phyloP scores from a whole-genome alignment of 2,329 filamentous ascomycete genomes.

The Stagonosporopsis tanaceti region DNA sequence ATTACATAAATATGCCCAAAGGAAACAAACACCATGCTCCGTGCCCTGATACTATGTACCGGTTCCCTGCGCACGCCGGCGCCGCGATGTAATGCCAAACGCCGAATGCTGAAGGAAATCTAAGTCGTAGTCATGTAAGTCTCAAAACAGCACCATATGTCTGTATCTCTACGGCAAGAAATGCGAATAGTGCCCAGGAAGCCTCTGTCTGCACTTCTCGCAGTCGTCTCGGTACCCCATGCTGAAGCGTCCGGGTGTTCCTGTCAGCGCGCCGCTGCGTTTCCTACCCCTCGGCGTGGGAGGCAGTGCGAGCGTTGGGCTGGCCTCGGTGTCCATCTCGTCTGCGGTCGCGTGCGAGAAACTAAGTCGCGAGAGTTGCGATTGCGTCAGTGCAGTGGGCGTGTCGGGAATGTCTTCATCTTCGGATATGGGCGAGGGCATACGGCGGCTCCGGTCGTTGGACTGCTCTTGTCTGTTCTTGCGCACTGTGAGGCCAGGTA shows the following conservation, averaged over 20 bases:
- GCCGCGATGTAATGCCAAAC: background rate
- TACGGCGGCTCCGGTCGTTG: slow-evolving; percentile 41
- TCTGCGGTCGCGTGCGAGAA: slow-evolving; percentile 40
- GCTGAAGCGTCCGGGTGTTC: slow-evolving; percentile 49
- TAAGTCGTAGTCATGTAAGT: background rate
- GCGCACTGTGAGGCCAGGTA: slow-evolving; percentile 30
- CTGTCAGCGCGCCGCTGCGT: slow-evolving; percentile 50
- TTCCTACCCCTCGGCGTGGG: slow-evolving; percentile 46
- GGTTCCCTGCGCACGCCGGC: background rate
- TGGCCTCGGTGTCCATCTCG: slow-evolving; percentile 43
- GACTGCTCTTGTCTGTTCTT: slow-evolving; percentile 32
- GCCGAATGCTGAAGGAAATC: background rate
- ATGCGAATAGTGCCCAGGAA: slow-evolving; percentile 61
- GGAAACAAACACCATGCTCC: background rate
- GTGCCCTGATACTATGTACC: background rate
- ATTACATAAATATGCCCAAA: background rate
- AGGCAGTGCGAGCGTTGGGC: slow-evolving; percentile 22
- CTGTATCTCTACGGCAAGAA: slow-evolving; percentile 43
- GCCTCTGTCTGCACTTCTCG: slow-evolving; percentile 56
- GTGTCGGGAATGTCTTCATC: slow-evolving; percentile 49
- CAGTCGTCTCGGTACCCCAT: slow-evolving; percentile 61
- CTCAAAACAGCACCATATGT: background rate
- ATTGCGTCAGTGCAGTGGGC: slow-evolving; percentile 47
- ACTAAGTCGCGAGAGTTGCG: slow-evolving; percentile 50
- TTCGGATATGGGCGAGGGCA: slow-evolving; percentile 53